These are phyloP conservation scores for Eruca vesicaria DNA, from an alignment of 441 rosid species.

Conservation along the genomic window DNA sequence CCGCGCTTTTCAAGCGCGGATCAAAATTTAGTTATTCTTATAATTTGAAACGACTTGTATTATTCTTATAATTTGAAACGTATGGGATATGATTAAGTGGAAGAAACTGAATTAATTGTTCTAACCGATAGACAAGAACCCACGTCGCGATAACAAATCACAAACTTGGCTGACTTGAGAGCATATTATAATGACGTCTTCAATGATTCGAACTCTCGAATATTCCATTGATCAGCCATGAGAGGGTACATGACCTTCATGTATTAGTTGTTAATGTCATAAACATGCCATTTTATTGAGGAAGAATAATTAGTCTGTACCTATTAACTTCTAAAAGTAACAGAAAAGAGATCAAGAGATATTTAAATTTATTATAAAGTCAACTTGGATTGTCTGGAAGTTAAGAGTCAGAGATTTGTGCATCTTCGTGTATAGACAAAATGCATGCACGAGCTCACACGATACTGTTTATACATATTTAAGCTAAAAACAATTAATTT, in stretches of 20 bases:
- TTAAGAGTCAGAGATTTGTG: constrained; percentile 10
- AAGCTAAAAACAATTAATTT: no score
- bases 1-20: no score
- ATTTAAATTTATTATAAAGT: no score
- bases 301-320: background rate
- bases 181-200: constrained; percentile 9
- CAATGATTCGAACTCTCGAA: constrained; percentile 14
- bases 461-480: constrained; percentile 7
- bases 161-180: constrained; percentile 32
- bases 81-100: background rate
- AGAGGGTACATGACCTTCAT: background rate
- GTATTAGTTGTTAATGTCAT: background rate
- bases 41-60: background rate
- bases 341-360: no score
- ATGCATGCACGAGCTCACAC: constrained; percentile 29
- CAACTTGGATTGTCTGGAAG: constrained; percentile 8
- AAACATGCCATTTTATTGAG: background rate
- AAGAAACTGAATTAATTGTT: background rate
- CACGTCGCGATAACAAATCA: constrained; percentile 13
- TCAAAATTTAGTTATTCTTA: no score
- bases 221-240: constrained; percentile 18
- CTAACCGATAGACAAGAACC: background rate
- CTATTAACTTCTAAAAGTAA: background rate
- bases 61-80: background rate
- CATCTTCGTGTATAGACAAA: constrained; percentile 17